Percentiles rank a stretch among this genome's conserved stretches.
These are phyloP conservation scores for Spathaspora sp. DNA, from an alignment of 805 yeast genomes.

Conservation along the genomic window DNA sequence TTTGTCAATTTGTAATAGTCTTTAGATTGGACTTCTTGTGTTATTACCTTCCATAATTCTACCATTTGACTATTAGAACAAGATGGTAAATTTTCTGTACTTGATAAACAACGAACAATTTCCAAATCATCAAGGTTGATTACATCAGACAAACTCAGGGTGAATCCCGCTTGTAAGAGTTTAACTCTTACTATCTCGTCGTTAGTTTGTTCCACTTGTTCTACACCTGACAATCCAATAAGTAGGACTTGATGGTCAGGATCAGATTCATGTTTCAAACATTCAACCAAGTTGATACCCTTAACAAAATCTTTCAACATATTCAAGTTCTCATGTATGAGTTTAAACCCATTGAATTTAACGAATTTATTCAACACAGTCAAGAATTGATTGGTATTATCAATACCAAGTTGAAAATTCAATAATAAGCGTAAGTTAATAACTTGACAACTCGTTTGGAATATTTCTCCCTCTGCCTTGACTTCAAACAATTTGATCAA, in stretches of 20 bases:
- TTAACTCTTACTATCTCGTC: constrained; percentile 5
- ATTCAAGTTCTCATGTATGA: constrained; percentile 16
- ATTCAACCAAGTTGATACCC: not conserved
- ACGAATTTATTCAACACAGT: constrained; percentile 32
- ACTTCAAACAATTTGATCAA: constrained; percentile 30
- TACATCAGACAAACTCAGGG: not conserved
- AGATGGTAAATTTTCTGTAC: constrained; percentile 9
- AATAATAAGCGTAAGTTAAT: constrained; percentile 45
- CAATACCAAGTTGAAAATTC: constrained; percentile 23
- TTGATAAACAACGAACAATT: constrained; percentile 18
- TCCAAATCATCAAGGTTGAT: constrained; percentile 6
- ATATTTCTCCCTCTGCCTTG: constrained; percentile 50
- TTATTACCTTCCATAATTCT: constrained; percentile 16
- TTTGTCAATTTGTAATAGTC: constrained; percentile 17
- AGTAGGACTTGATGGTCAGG: constrained; percentile 3
- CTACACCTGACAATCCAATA: constrained; percentile 2
- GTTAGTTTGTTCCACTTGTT: not conserved
- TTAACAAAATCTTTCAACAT: not conserved
- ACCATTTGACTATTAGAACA: constrained; percentile 8
- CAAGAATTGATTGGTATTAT: constrained; percentile 14
- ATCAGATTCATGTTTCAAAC: not conserved
- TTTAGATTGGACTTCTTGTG: constrained; percentile 14
- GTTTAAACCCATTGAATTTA: constrained; percentile 32
- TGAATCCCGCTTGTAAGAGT: constrained; percentile 11
- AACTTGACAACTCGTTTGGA: constrained; percentile 48